Evolutionary conservation across 2,329 filamentous ascomycete genomes (phyloP).

Genomic region (Myrmaecium sp.): DNA sequence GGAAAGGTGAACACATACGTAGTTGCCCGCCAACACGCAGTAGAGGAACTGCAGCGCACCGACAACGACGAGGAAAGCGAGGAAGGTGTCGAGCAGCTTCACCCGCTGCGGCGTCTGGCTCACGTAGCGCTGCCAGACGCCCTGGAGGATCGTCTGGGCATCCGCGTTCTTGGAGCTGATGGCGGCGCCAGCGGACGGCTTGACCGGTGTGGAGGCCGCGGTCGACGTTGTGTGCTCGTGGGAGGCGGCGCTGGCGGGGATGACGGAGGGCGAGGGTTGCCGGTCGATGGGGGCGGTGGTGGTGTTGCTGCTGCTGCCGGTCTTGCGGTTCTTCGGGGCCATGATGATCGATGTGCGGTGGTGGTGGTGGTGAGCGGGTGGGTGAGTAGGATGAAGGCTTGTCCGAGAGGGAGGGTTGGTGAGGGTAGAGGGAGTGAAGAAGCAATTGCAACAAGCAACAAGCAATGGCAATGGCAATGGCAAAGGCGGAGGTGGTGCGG

Average conservation of each 20-base stretch:
- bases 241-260: constrained; percentile 7
- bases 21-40: constrained; percentile 83
- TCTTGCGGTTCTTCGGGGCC: constrained; percentile 16
- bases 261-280: constrained; percentile 7
- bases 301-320: constrained; percentile 3
- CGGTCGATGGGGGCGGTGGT: constrained; percentile 4
- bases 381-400: constrained; percentile 2
- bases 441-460: no score
- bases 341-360: constrained; percentile 6
- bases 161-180: constrained; percentile 15
- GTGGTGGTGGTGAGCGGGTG: constrained; percentile 2
- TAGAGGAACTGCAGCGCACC: constrained; percentile 89
- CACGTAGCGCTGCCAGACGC: constrained; percentile 64
- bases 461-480: no score
- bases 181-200: constrained; percentile 3
- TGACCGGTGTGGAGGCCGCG: constrained; percentile 6
- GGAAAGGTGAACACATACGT: constrained; percentile 50
- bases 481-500: no score
- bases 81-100: constrained; percentile 81
- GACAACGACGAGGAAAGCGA: constrained; percentile 71
- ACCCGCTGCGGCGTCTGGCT: constrained; percentile 73
- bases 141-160: constrained; percentile 42
- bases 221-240: constrained; percentile 3
- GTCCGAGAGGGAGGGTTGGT: constrained; percentile 4
- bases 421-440: no score